These are phyloP conservation scores for Rhododendron molle DNA, from an alignment of 148 eudicot genomes.

Conservation along the genomic window DNA sequence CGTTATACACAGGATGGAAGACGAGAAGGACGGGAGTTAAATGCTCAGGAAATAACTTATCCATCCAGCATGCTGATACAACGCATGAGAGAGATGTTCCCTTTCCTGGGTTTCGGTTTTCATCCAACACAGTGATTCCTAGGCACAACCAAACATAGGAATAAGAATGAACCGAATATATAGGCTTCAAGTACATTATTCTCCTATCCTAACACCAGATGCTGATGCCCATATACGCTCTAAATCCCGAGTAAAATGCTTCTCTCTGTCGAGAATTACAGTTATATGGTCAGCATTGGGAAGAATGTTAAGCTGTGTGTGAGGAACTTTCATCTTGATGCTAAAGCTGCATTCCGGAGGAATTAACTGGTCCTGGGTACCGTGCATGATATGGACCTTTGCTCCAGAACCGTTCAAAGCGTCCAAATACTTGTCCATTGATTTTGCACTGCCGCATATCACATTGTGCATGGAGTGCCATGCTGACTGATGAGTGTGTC, in stretches of 20 bases:
- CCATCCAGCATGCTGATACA: neutral
- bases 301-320: conserved; percentile 37
- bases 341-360: conserved; percentile 58
- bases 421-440: conserved; percentile 48
- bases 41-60: neutral
- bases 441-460: conserved; percentile 64
- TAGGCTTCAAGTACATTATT: neutral
- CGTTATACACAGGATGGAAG: neutral
- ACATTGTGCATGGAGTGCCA: conserved; percentile 91
- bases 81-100: neutral
- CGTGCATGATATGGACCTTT: conserved; percentile 48
- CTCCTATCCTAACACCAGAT: neutral
- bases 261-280: conserved; percentile 40
- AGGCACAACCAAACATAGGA: neutral
- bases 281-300: conserved; percentile 42
- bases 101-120: neutral
- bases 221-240: conserved; percentile 45
- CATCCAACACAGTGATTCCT: neutral
- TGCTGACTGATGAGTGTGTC: conserved; percentile 84
- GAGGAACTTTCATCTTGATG: conserved; percentile 47
- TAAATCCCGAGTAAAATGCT: conserved; percentile 42
- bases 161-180: neutral
- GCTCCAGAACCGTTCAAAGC: conserved; percentile 20
- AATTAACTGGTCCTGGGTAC: conserved; percentile 52
- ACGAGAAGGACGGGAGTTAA: neutral